Percentiles rank a stretch among this genome's conserved stretches.
phyloP scores from a whole-genome alignment of 1,284 basidiomycete species.

The Puccinia sorghi region DNA sequence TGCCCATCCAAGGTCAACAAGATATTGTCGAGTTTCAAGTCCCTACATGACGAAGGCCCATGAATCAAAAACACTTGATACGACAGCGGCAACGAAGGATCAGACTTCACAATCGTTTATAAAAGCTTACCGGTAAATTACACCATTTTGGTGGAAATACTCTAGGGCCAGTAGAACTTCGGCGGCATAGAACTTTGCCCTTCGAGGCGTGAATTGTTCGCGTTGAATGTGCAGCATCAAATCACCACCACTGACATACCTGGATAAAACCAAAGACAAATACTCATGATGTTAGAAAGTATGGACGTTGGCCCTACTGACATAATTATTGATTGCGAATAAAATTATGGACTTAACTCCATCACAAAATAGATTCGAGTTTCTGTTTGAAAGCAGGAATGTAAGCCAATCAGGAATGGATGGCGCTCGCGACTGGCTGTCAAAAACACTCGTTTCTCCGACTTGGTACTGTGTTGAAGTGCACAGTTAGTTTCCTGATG shows the following conservation, averaged over 20 bases:
- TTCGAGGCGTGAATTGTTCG: constrained; percentile 74
- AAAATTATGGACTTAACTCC: constrained; percentile 61
- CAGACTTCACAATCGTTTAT: not conserved
- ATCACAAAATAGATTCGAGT: constrained; percentile 87
- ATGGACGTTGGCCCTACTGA: not conserved
- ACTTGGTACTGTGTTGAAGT: constrained; percentile 75
- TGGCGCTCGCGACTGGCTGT: constrained; percentile 93
- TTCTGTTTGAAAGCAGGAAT: constrained; percentile 99
- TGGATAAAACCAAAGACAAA: constrained; percentile 9
- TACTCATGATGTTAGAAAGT: not conserved
- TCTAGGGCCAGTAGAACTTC: constrained; percentile 95
- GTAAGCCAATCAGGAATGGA: constrained; percentile 92
- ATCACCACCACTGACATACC: constrained; percentile 70
- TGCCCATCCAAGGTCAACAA: constrained; percentile 94
- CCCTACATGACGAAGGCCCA: constrained; percentile 62
- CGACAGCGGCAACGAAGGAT: not conserved
- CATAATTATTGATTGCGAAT: not conserved
- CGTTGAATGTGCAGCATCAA: constrained; percentile 80
- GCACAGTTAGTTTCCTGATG: not conserved
- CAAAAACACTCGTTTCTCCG: constrained; percentile 97
- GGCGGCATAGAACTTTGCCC: constrained; percentile 98
- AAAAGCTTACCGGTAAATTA: constrained; percentile 75
- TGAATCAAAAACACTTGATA: constrained; percentile 5
- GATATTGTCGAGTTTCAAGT: constrained; percentile 98
- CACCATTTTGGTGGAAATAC: constrained; percentile 97